A percentile compares a stretch with the other conserved stretches of the same genome.
Evolutionary conservation across 768 basidiomycete genomes (phyloP).

Genomic region (Galerina marginata): DNA sequence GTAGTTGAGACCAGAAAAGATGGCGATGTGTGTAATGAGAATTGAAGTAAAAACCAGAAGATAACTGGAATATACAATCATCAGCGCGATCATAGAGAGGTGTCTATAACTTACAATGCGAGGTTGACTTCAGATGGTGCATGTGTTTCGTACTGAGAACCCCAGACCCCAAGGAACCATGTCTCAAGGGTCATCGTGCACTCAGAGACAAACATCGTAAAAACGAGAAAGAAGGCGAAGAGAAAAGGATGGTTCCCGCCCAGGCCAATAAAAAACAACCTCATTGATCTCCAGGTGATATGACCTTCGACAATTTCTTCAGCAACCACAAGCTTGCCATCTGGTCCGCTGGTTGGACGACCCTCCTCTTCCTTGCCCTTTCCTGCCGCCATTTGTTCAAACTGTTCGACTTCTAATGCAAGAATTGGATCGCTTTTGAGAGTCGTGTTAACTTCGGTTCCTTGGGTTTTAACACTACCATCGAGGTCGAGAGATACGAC

Average conservation of each 20-base stretch:
- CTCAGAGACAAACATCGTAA: slow-evolving; percentile 29
- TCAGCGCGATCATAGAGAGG: neutral
- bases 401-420: slow-evolving; percentile 29
- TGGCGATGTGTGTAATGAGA: slow-evolving; percentile 29
- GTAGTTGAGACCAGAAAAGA: neutral
- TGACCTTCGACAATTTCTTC: slow-evolving; percentile 60
- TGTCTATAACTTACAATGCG: slow-evolving; percentile 35
- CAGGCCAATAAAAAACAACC: slow-evolving; percentile 39
- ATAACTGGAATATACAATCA: slow-evolving; percentile 41
- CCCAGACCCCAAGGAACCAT: slow-evolving; percentile 52
- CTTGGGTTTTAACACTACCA: slow-evolving; percentile 53
- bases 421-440: slow-evolving; percentile 45
- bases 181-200: slow-evolving; percentile 35
- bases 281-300: slow-evolving; percentile 33
- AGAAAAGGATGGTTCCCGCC: slow-evolving; percentile 37
- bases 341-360: slow-evolving; percentile 21
- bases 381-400: slow-evolving; percentile 29
- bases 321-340: slow-evolving; percentile 61
- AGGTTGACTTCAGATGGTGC: slow-evolving; percentile 37
- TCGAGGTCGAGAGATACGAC: slow-evolving; percentile 58
- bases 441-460: slow-evolving; percentile 45
- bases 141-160: slow-evolving; percentile 45
- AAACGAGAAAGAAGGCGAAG: slow-evolving; percentile 36
- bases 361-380: slow-evolving; percentile 26
- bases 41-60: slow-evolving; percentile 33